Evolutionary conservation across 2,329 filamentous ascomycete genomes (phyloP), one percentile per base, ranked within the genome.

Genomic region (Parastagonospora avenae): DNA sequence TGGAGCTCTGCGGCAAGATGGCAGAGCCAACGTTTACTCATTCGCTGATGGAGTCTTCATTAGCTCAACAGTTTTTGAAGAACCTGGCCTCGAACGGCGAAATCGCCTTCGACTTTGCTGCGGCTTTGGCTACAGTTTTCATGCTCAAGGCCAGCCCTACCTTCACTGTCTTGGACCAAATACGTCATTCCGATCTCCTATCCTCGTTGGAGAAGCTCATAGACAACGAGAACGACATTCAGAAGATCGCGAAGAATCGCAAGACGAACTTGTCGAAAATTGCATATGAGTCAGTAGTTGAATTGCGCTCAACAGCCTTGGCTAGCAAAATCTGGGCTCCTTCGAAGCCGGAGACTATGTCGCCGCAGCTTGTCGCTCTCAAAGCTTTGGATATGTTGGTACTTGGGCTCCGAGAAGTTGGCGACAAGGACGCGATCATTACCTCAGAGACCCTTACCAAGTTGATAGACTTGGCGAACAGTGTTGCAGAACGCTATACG

Each of bases 1-100:
- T 84, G 33, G 82, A 85, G 46, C 70, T 87, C n/a, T 79, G 79
- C 44, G 71, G 68, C 24, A 84, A 82, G 57, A 72, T 86, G 49
- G 59, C 74, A 2, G 79, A 87, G 42, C 85, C 86, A 62, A 78
- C 78, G 1, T 92, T 90, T 61, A 77, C 84, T 27, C 79, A 80
- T 14, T 86, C 89, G 54, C 92, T 96, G 62, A 81, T 89, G 15
- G 87, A 92, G 54, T 87, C 91, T 59, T 85, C 85, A 6, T 84
- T 89, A 48, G 89, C 91, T 54, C 82, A 85, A 46, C 83, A 82
- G 28, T 78, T 97, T 12, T 82, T 91, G 45, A 79, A 82, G 38
- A 82, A 83, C 36, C 77, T 89, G 8, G 80, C 79, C 1, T 77
- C 55, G 42, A 59, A 58, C 32, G 72, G 60, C 50, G 81, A 77